Conservation (phyloP, 495 filamentous ascomycete genomes). For the Annulohypoxylon moriforme region DNA sequence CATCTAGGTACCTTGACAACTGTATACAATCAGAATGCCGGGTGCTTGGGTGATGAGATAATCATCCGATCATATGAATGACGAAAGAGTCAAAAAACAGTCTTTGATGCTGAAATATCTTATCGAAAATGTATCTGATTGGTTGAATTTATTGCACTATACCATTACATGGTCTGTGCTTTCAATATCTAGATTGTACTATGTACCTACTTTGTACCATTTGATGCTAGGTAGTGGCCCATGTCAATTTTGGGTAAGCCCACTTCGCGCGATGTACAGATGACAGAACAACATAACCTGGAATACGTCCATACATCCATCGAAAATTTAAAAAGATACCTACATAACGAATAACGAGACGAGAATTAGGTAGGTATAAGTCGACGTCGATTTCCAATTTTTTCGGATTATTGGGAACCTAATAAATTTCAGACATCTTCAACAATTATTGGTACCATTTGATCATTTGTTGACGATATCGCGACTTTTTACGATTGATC, state of each 20-base stretch:
- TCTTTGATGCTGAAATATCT: slow-evolving; percentile 19
- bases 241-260: slow-evolving; percentile 8
- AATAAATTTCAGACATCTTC: neutral
- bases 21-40: slow-evolving; percentile 16
- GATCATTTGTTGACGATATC: neutral
- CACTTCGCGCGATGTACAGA: slow-evolving; percentile 11
- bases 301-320: slow-evolving; percentile 1
- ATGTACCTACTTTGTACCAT: slow-evolving; percentile 11
- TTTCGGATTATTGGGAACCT: neutral
- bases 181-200: neutral
- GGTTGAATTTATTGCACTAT: neutral
- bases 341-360: neutral
- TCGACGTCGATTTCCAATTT: neutral
- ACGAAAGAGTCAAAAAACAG: slow-evolving; percentile 15
- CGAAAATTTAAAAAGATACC: slow-evolving; percentile 1
- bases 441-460: slow-evolving; percentile 26
- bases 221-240: neutral
- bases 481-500: slow-evolving; percentile 1
- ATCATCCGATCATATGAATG: slow-evolving; percentile 37
- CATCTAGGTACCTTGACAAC: neutral
- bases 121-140: slow-evolving; percentile 24
- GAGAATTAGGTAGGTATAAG: neutral
- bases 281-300: slow-evolving; percentile 13
- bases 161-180: slow-evolving; percentile 5
- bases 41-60: slow-evolving; percentile 21